Percentiles rank a stretch among this genome's conserved stretches.
phyloP scores from a whole-genome alignment of 129 eudicot species.

The sunflower (Helianthus annuus) region DNA sequence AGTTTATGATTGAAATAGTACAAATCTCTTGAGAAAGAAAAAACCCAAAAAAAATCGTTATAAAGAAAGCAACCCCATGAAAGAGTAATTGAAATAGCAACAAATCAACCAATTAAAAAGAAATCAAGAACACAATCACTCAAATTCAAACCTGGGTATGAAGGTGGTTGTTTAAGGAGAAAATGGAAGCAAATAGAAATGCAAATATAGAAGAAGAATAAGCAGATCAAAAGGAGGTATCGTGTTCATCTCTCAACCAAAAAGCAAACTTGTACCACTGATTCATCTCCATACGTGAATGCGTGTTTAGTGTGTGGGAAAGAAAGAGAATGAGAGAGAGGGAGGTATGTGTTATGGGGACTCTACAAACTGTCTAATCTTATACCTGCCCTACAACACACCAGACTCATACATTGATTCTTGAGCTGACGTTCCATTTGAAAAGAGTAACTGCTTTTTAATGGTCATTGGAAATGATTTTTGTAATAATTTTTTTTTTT shows the following conservation, averaged over 20 bases:
- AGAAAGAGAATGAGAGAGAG: slow-evolving; percentile 26
- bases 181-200: background rate
- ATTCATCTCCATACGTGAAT: slow-evolving; percentile 27
- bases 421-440: too few species aligned
- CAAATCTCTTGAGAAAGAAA: background rate
- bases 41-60: background rate
- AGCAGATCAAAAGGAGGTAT: slow-evolving; percentile 40
- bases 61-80: slow-evolving; percentile 20
- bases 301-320: slow-evolving; percentile 19
- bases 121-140: background rate
- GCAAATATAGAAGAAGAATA: background rate
- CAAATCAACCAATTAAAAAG: background rate
- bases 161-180: background rate
- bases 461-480: too few species aligned
- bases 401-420: too few species aligned
- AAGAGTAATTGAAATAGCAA: background rate
- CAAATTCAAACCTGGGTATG: background rate
- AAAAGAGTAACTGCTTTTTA: too few species aligned
- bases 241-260: slow-evolving; percentile 50
- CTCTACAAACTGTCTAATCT: slow-evolving; percentile 55
- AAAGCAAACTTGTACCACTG: slow-evolving; percentile 32
- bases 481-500: too few species aligned
- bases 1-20: slow-evolving; percentile 25
- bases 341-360: slow-evolving; percentile 24
- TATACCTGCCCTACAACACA: slow-evolving; percentile 56